These are phyloP conservation scores for Nemania bipapillata DNA, from an alignment of 2,329 filamentous ascomycete species.

Conservation along the genomic window DNA sequence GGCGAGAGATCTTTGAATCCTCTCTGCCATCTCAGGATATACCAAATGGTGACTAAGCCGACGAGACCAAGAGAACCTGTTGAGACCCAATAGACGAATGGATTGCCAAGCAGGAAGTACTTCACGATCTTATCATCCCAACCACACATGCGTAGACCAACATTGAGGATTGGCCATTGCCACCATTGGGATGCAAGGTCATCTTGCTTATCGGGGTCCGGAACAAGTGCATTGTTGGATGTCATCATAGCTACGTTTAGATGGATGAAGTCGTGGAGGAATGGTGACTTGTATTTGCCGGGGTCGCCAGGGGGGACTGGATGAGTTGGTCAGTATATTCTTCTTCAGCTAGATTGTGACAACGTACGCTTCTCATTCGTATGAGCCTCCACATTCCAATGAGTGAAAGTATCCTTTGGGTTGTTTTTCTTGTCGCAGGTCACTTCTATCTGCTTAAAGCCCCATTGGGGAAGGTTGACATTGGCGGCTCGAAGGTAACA, in stretches of 20 bases:
- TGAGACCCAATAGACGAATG: conserved; percentile 93
- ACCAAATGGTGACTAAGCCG: conserved; percentile 79
- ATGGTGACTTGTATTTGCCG: conserved; percentile 93
- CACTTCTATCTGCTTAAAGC: conserved; percentile 99
- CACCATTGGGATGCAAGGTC: conserved; percentile 96
- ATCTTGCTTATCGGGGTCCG: conserved; percentile 98
- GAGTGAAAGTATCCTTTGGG: conserved; percentile 90
- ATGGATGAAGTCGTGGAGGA: conserved; percentile 97
- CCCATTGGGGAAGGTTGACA: conserved; percentile 97
- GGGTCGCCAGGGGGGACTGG: conserved; percentile 87
- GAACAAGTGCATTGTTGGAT: conserved; percentile 97
- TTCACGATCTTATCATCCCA: conserved; percentile 97
- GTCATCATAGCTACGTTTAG: conserved; percentile 99
- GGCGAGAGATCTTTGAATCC: conserved; percentile 85
- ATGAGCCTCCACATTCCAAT: conserved; percentile 98
- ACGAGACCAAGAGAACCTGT: conserved; percentile 82
- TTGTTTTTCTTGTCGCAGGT: conserved; percentile 95
- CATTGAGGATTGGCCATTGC: conserved; percentile 97
- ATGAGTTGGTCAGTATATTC: conserved; percentile 29
- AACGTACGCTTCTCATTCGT: conserved; percentile 88
- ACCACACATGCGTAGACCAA: conserved; percentile 97
- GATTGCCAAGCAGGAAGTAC: conserved; percentile 98
- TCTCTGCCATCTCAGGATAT: conserved; percentile 93
- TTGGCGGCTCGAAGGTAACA: conserved; percentile 97
- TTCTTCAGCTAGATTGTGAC: neutral